Evolutionary conservation across 257 asterid species (phyloP), one percentile per base, ranked within the genome.

Genomic region (Przewalskia tangutica): DNA sequence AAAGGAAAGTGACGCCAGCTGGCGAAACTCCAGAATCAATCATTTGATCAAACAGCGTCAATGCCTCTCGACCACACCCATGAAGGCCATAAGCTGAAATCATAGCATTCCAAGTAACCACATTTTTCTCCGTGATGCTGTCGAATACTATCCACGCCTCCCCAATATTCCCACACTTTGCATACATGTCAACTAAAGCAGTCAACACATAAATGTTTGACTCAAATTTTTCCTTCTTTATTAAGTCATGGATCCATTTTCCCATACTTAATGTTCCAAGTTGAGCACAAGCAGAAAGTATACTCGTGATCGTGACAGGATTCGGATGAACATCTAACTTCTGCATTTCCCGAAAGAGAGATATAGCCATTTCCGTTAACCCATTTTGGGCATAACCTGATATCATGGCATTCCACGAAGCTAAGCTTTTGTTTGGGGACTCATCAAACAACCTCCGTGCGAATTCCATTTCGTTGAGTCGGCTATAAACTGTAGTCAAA

Each of bases 371-470:
- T 53, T 91, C 95, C 6, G 97, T 91, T 46, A 87, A 88, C 16
- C 98, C 98, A 59, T 91, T 93, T 81, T 95, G 98, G 10, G 97
- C 91, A 84, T 92, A 94, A 46, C 97, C 99, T 7, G 98, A 95
- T 84, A 95, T 92, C 97, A 95, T 94, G 53, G 99, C 93, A 46
- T 95, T 95, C 98, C 98, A 92, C 32, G 95, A 90, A 23, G 92
- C 97, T 86, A 95, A 83, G 73, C 90, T 89, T 84, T 90, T 95
- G 12, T 90, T 90, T 3, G 86, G 81, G 53, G 91, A 85, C 84
- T 93, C 97, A 27, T 95, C 90, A 81, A 95, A 93, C 77, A 95
- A 86, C 90, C 84, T 85, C 77, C 91, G 87, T 11, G 96, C 97
- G 62, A 82, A 78, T 56, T 92, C 94, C 14, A 88, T 82, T 91